These are phyloP conservation scores for Cryptococcus depauperatus DNA, from an alignment of 1,284 basidiomycete genomes.

Conservation along the genomic window DNA sequence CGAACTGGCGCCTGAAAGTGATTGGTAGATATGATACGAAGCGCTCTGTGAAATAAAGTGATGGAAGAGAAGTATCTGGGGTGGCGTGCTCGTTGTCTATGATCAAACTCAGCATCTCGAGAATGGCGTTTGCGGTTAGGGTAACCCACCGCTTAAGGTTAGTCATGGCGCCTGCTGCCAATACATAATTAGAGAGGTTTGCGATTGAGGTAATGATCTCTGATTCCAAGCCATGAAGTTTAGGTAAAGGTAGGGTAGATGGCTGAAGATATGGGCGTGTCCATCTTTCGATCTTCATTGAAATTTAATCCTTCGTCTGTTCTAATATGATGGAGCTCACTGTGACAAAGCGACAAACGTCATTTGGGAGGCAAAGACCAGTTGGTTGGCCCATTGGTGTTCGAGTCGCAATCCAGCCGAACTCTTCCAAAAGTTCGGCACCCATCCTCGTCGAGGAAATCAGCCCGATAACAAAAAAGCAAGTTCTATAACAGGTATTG, in stretches of 20 bases:
- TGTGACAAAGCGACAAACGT: conserved; percentile 69
- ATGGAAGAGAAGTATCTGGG: conserved; percentile 63
- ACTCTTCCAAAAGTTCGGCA: conserved; percentile 76
- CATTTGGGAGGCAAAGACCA: conserved; percentile 78
- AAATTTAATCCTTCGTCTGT: not conserved
- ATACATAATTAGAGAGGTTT: conserved; percentile 90
- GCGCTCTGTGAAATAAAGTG: conserved; percentile 68
- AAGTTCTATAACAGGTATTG: conserved; percentile 58
- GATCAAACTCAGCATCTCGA: not conserved
- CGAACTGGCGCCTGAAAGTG: conserved; percentile 84
- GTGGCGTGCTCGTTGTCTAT: conserved; percentile 67
- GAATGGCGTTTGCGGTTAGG: not conserved
- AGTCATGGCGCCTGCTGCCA: conserved; percentile 84
- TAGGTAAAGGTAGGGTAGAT: conserved; percentile 52
- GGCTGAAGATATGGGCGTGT: conserved; percentile 35
- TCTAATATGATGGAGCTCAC: conserved; percentile 50
- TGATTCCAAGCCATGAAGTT: conserved; percentile 64
- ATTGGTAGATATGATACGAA: conserved; percentile 76
- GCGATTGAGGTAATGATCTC: conserved; percentile 84
- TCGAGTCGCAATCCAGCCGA: conserved; percentile 82
- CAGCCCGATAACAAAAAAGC: conserved; percentile 87
- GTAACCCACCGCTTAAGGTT: conserved; percentile 62
- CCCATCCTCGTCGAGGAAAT: conserved; percentile 67
- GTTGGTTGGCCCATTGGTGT: conserved; percentile 81
- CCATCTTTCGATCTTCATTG: conserved; percentile 67